Evolutionary conservation across 2,329 filamentous ascomycete species (phyloP), one percentile per base, ranked within the genome.

Genomic region (Exophiala aquamarina): DNA sequence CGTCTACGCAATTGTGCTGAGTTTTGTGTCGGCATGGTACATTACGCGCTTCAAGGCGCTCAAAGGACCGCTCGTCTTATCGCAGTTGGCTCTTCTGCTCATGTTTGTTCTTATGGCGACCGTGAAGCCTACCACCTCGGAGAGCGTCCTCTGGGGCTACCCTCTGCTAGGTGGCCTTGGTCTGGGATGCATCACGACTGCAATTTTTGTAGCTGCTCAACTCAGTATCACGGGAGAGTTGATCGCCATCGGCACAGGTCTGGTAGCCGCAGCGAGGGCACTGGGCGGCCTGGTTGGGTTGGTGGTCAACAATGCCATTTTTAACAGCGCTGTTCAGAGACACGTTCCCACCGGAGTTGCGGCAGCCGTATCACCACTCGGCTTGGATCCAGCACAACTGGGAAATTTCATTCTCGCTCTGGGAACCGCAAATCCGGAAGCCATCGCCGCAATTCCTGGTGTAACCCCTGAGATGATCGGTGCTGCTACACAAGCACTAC

Each of bases 341-440:
- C 9, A 31, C n/a, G n/a, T 31, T n/a, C 28, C 28, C 9, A 31
- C 28, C n/a, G n/a, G n/a, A n/a, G n/a, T 50, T 33, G 37, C 48
- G 2, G 43, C 43, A 7, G 48, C 43, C 17, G 48, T 50, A 7
- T 9, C 47, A 2, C 48, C 48, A 3, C 19, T 47, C 2, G 48
- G 48, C 11, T 28, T 50, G 2, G 20, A 35, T 21, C 31, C 48
- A 11, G 3, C 3, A 19, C 4, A 14, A 4, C 20, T 50, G 7
- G 29, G 21, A 33, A 11, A 20, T 2, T 43, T 50, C 38, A 50
- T 50, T 21, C n/a, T 10, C 4, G 48, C 48, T 2, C 32, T 50
- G 10, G 32, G 23, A 3, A 17, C 4, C 29, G 15, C 41, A 2
- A 20, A 50, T 19, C 28, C 40, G 13, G 17, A 17, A 4, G 37